Evolutionary conservation across 257 asterid genomes (phyloP), one percentile per base, ranked within the genome.

Genomic region (Leonotis leonurus): DNA sequence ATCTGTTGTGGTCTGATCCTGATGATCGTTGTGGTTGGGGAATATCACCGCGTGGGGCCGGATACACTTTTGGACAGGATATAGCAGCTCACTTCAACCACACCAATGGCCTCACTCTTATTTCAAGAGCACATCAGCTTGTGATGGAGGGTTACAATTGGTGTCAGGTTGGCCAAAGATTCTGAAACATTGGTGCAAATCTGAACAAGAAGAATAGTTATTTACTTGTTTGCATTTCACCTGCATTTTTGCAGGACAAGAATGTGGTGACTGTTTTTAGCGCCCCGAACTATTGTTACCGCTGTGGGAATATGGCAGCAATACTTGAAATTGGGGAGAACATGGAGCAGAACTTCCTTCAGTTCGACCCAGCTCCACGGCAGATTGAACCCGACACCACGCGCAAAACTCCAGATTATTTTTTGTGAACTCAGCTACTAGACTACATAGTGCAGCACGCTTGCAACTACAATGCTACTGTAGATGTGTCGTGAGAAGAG

Each of bases 251-350:
- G 77, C 65, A 92, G 99, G 99, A 92, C 3, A 92, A 92, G 83
- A 92, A 92, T 27, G 99, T 92, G 64, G 99, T 92, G 58, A 89
- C 96, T 0, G 96, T 92, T 63, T 92, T 92, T 73, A 92, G 97
- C 13, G 97, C 97, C 50, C 99, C 99, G 7, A 92, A 92, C 87
- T 92, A 92, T 73, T 92, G 99, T 61, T 92, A 92, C 68, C 95
- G 97, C 3, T 91, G 98, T 62, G 98, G 99, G 45, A 92, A 92
- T 73, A 92, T 92, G 99, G 99, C 99, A 62, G 99, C 99, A 36
- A 92, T 92, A 33, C 91, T 92, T 3, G 99, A 92, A 78, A 85
- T 92, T 0, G 95, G 99, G 62, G 96, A 92, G 80, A 78, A 92
- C 73, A 92, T 86, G 99, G 97, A 89, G 69, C 96, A 83, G 75